phyloP scores from a whole-genome alignment of 2,329 filamentous ascomycete species.

The Penicillium brevicompactum region DNA sequence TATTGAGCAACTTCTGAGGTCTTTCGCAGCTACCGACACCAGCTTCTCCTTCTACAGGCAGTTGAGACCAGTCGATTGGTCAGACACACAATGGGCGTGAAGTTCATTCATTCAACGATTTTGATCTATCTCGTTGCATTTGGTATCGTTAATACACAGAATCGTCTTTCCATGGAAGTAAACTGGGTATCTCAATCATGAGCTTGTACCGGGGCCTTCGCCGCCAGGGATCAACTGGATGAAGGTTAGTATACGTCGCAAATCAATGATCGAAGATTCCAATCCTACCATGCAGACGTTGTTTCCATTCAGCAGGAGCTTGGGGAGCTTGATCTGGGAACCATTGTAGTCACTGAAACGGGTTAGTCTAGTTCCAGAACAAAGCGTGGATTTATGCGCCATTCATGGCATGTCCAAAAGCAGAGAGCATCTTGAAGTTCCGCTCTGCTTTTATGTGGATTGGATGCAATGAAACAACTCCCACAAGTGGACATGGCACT shows the following conservation, averaged over 20 bases:
- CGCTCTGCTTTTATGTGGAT: no score
- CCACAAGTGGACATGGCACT: no score
- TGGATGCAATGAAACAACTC: no score
- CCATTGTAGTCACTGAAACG: slow-evolving; percentile 79
- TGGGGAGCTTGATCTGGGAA: slow-evolving; percentile 82
- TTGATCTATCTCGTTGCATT: slow-evolving; percentile 24
- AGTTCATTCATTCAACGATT: slow-evolving; percentile 20
- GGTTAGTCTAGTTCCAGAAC: slow-evolving; percentile 19
- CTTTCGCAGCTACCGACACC: no score
- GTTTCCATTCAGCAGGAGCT: slow-evolving; percentile 96
- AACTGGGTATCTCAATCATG: slow-evolving; percentile 18
- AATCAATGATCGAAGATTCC: neutral
- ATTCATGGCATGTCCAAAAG: neutral
- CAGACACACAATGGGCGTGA: neutral
- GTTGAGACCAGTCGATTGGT: neutral
- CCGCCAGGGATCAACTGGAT: slow-evolving; percentile 74
- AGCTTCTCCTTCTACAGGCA: neutral
- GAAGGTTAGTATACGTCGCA: no score
- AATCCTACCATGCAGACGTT: slow-evolving; percentile 94
- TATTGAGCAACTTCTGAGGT: neutral
- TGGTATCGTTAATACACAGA: slow-evolving; percentile 27
- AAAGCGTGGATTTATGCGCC: neutral
- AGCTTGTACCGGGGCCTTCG: slow-evolving; percentile 62
- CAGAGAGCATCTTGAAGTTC: no score
- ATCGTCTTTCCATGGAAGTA: slow-evolving; percentile 18